Evolutionary conservation across 495 filamentous ascomycete species (phyloP).

Genomic region (Aspergillus campestris): DNA sequence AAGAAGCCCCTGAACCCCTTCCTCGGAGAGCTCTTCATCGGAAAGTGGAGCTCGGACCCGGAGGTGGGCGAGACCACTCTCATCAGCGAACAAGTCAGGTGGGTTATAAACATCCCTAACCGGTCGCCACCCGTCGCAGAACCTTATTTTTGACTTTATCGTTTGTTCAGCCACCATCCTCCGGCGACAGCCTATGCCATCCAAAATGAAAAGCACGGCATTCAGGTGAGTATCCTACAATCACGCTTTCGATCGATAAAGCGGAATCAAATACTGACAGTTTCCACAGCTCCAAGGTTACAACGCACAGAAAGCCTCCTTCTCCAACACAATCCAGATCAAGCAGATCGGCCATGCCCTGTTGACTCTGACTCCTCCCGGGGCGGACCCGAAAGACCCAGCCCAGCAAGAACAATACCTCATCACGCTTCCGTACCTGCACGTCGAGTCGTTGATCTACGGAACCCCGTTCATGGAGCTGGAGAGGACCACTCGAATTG

Average conservation of each 20-base stretch:
- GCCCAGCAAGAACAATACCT: conserved; percentile 62
- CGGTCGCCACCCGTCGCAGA: neutral
- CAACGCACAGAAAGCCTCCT: conserved; percentile 95
- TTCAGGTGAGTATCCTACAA: conserved; percentile 43
- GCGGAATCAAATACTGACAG: neutral
- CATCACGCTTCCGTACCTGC: conserved; percentile 85
- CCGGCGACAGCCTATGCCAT: conserved; percentile 93
- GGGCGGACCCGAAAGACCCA: conserved; percentile 35
- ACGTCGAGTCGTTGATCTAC: conserved; percentile 90
- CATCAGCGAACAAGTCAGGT: conserved; percentile 79
- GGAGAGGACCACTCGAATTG: conserved; percentile 72
- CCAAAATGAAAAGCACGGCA: conserved; percentile 71
- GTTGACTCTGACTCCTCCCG: conserved; percentile 58
- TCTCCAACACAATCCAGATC: conserved; percentile 85
- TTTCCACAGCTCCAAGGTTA: conserved; percentile 68
- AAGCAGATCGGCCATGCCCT: conserved; percentile 96
- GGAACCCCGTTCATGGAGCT: conserved; percentile 89
- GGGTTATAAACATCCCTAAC: conserved; percentile 9
- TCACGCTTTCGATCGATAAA: neutral
- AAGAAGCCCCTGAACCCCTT: conserved; percentile 96
- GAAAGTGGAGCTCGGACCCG: conserved; percentile 71
- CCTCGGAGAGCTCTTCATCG: conserved; percentile 83
- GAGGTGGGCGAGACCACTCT: conserved; percentile 59
- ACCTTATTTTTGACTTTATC: neutral
- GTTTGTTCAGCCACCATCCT: conserved; percentile 76